These are phyloP conservation scores for Mycena crocata DNA, from an alignment of 768 basidiomycete species.

Conservation along the genomic window DNA sequence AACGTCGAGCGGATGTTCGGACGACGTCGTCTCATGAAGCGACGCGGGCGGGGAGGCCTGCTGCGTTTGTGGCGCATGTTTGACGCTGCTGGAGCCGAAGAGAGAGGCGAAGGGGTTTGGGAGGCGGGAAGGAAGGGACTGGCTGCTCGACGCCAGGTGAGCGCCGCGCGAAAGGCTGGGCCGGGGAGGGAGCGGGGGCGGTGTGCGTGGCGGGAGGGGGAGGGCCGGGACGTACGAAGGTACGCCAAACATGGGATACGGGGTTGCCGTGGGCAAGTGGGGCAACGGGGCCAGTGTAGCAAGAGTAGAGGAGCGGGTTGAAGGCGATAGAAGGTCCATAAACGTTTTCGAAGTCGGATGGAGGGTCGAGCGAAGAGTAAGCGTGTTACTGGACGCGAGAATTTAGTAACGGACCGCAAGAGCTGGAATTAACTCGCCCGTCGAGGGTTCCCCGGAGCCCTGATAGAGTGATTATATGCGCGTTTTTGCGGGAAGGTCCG, in stretches of 20 bases:
- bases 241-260: slow-evolving; percentile 62
- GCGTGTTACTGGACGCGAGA: slow-evolving; percentile 48
- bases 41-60: slow-evolving; percentile 47
- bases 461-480: slow-evolving; percentile 80
- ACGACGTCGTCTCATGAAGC: slow-evolving; percentile 41
- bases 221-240: slow-evolving; percentile 57
- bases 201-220: slow-evolving; percentile 61
- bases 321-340: slow-evolving; percentile 50
- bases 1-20: slow-evolving; percentile 58
- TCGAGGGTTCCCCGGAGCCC: slow-evolving; percentile 81
- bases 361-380: slow-evolving; percentile 58
- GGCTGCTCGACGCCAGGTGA: slow-evolving; percentile 46
- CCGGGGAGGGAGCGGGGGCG: slow-evolving; percentile 50
- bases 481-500: slow-evolving; percentile 54
- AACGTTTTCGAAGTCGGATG: slow-evolving; percentile 55
- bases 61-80: slow-evolving; percentile 43
- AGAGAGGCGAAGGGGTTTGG: slow-evolving; percentile 84
- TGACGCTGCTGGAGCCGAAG: slow-evolving; percentile 62
- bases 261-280: slow-evolving; percentile 43
- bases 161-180: slow-evolving; percentile 34
- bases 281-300: slow-evolving; percentile 68
- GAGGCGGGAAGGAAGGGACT: slow-evolving; percentile 64
- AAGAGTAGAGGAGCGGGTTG: slow-evolving; percentile 46
- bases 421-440: slow-evolving; percentile 56
- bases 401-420: slow-evolving; percentile 3